Evolutionary conservation across 208 protist species (phyloP), one percentile per base, ranked within the genome.

Genomic region (Phytomonas sp.): DNA sequence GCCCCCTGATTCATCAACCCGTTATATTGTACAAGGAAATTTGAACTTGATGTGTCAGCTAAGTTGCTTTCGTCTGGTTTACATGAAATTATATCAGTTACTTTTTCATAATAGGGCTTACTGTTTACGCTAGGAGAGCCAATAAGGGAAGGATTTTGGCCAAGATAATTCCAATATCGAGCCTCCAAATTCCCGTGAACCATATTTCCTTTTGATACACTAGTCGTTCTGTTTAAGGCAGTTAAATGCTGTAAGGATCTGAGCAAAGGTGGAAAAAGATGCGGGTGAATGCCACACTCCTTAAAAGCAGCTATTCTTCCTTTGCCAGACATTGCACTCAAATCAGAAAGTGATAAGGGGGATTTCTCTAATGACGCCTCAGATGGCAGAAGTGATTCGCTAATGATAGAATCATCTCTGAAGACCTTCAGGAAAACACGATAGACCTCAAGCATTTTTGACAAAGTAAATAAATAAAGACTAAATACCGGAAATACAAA

Each of bases 1-100:
- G 93, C 89, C 14, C 93, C 93, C 76, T 97, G 90, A 74, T 97
- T 97, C 26, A 91, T 66, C 45, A 97, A 70, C 11, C 93, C 93
- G 69, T 94, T 94, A 75, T 89, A 88, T 32, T 66, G 75, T 14
- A 76, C 73, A 14, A 69, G 49, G 11, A 32, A 76, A 42, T 60
- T 65, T 30, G 45, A 62, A 16, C 61, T 69, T 56, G 45, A 70
- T 29, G 60, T 72, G 45, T 45, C 62, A 11, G 75, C 74, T 10
- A 30, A 31, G 65, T 16, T 40, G 65, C 68, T 73, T 3, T 79
- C 73, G 29, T 32, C 59, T 19, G 42, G 52, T 42, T 52, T 19
- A 40, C 29, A 29, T 26, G 60, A 67, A 4, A 52, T 42, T n/a
- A 45, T 61, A n/a, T 56, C 56, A 6, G 60, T 30, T 14, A 29